Evolutionary conservation across 345 rosid species (phyloP), one percentile per base, ranked within the genome.

Genomic region (Sisymbrium irio): DNA sequence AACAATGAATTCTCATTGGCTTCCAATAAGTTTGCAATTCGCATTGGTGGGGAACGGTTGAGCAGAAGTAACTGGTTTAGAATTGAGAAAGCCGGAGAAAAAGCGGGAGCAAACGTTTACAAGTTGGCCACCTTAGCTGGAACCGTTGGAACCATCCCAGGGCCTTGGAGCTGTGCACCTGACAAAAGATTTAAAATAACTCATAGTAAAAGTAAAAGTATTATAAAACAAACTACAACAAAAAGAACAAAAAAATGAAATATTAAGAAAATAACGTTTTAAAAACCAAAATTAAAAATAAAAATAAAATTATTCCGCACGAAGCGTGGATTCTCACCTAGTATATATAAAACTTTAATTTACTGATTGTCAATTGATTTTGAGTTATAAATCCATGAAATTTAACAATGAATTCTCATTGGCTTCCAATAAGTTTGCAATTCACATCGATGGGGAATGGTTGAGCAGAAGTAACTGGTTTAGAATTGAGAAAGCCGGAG

Each of bases 101-200:
- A 3, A 22, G 25, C 25, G 25, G 45, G 44, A 53, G 72, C 18
- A 44, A 44, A 58, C 72, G 17, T 50, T 55, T 74, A 65, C 56
- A 74, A 65, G 51, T 36, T 65, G 9, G 57, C 60, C 50, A 45
- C 10, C 22, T 10, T 12, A 1, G 1, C 0, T 13, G 69, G 77
- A 36, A 9, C 22, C 32, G 15, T 65, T 58, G 73, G 59, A 57
- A 5, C 33, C 60, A 67, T 1, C 15, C 46, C 50, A 45, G 71
- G 50, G 41, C 0, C 0, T 5, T 42, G 18, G 57, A 9, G 14
- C 0, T 0, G 9, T 8, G 65, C 30, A n/a, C n/a, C n/a, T n/a
- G n/a, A n/a, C n/a, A n/a, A n/a, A n/a, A n/a, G n/a, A n/a, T n/a
- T n/a, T n/a, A n/a, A n/a, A n/a, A n/a, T n/a, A n/a, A n/a, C n/a